phyloP scores from a whole-genome alignment of 441 rosid genomes.

The Erodium moschatum region DNA sequence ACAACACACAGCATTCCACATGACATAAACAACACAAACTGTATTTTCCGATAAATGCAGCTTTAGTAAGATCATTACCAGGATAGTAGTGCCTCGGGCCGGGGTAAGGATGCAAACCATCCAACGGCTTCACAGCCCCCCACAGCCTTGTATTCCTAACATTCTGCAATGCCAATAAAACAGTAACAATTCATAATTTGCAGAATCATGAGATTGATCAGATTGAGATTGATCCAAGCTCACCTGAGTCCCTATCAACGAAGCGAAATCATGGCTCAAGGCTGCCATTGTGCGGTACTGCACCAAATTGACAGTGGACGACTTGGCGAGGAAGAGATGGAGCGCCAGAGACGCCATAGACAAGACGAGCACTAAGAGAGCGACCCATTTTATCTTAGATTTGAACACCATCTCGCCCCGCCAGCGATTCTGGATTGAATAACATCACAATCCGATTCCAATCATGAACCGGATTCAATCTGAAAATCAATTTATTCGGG shows the following conservation, averaged over 20 bases:
- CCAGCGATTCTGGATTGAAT: conserved; percentile 9
- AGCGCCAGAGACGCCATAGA: conserved; percentile 69
- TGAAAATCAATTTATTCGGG: background rate
- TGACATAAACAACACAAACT: background rate
- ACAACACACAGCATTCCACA: background rate
- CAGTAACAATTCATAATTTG: background rate
- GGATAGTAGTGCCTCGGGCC: conserved; percentile 68
- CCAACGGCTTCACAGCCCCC: conserved; percentile 66
- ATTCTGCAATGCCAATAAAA: conserved; percentile 33
- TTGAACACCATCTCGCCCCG: conserved; percentile 53
- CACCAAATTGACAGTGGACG: conserved; percentile 45
- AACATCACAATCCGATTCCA: conserved; percentile 10
- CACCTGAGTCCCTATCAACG: conserved; percentile 38
- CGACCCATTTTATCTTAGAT: conserved; percentile 87
- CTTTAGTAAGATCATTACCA: conserved; percentile 39
- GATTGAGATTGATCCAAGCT: conserved; percentile 5
- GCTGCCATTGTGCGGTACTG: conserved; percentile 43
- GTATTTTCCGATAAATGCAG: background rate
- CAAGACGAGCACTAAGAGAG: conserved; percentile 54
- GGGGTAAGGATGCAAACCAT: conserved; percentile 85
- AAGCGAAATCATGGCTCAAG: conserved; percentile 45
- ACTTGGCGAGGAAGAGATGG: conserved; percentile 77
- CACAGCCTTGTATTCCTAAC: conserved; percentile 61
- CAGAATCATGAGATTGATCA: background rate
- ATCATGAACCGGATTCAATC: conserved; percentile 26